Conservation (phyloP, 1,284 basidiomycete genomes). For the Cutaneotrichosporon sp. region DNA sequence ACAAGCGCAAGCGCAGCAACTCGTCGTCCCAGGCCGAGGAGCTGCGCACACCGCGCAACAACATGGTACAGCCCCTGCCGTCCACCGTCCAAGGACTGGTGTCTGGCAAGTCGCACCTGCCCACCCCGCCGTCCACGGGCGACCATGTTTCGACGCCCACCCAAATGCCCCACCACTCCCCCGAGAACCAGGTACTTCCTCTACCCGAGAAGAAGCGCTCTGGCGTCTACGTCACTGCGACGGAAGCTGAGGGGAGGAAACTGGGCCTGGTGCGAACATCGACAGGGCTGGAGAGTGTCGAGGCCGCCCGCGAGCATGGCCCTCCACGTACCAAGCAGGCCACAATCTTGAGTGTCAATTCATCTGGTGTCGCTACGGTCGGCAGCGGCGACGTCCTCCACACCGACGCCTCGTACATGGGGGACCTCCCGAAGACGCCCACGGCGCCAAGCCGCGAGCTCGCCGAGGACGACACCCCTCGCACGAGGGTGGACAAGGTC, state of each 20-base stretch:
- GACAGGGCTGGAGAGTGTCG: constrained; percentile 31
- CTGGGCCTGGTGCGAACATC: constrained; percentile 36
- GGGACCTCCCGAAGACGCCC: constrained; percentile 26
- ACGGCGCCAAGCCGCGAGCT: constrained; percentile 14
- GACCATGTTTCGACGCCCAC: constrained; percentile 9
- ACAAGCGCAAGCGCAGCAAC: constrained; percentile 25
- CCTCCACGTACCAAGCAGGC: constrained; percentile 34
- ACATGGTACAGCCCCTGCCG: not conserved
- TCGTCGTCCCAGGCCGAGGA: constrained; percentile 15
- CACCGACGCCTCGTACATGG: constrained; percentile 40
- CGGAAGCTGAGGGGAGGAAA: constrained; percentile 44
- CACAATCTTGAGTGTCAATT: constrained; percentile 35
- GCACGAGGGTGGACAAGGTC: constrained; percentile 34
- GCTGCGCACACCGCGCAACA: constrained; percentile 12
- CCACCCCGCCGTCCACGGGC: constrained; percentile 19
- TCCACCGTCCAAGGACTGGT: not conserved
- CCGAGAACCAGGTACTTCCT: not conserved
- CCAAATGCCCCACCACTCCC: not conserved
- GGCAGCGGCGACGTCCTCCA: constrained; percentile 39
- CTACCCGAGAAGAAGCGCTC: constrained; percentile 5
- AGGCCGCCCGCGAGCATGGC: constrained; percentile 18
- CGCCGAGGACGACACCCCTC: constrained; percentile 32
- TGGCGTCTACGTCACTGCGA: constrained; percentile 38
- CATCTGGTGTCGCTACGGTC: constrained; percentile 34
- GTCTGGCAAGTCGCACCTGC: constrained; percentile 7